Conservation (phyloP, 306 rosid genomes). For the Biancaea sappan region DNA sequence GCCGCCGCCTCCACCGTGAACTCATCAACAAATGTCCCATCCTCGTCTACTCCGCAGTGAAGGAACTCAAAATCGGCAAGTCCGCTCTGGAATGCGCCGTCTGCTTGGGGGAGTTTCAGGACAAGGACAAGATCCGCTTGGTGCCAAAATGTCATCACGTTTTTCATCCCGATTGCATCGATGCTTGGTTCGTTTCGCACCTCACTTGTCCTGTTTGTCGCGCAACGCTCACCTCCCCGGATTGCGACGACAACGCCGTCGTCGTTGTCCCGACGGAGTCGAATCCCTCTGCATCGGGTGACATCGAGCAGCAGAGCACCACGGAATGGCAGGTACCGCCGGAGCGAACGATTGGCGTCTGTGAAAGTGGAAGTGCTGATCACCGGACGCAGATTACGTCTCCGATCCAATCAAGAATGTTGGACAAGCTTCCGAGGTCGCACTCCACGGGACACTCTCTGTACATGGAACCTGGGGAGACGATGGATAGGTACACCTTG, state of each 20-base stretch:
- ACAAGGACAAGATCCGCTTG: constrained; percentile 49
- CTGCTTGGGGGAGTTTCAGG: constrained; percentile 55
- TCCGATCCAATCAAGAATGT: not conserved
- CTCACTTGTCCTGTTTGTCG: constrained; percentile 63
- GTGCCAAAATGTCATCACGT: constrained; percentile 55
- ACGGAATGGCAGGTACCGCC: not conserved
- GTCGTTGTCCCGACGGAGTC: not conserved
- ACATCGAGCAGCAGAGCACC: not conserved
- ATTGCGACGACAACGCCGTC: not conserved
- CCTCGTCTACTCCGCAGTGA: constrained; percentile 48
- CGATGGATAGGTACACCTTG: constrained; percentile 44
- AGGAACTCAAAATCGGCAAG: constrained; percentile 48
- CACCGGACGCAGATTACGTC: not conserved
- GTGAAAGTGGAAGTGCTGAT: not conserved
- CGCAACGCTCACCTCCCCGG: constrained; percentile 20
- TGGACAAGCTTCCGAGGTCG: constrained; percentile 40
- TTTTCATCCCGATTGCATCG: constrained; percentile 56
- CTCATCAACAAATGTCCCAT: constrained; percentile 45
- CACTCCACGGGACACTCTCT: constrained; percentile 62
- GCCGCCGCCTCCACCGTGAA: constrained; percentile 12
- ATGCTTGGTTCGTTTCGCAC: constrained; percentile 51
- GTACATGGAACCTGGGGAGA: constrained; percentile 31
- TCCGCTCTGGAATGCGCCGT: constrained; percentile 55
- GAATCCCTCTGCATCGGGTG: not conserved
- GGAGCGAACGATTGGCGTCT: not conserved